phyloP scores from a whole-genome alignment of 441 rosid genomes.

The Adansonia grandidieri region DNA sequence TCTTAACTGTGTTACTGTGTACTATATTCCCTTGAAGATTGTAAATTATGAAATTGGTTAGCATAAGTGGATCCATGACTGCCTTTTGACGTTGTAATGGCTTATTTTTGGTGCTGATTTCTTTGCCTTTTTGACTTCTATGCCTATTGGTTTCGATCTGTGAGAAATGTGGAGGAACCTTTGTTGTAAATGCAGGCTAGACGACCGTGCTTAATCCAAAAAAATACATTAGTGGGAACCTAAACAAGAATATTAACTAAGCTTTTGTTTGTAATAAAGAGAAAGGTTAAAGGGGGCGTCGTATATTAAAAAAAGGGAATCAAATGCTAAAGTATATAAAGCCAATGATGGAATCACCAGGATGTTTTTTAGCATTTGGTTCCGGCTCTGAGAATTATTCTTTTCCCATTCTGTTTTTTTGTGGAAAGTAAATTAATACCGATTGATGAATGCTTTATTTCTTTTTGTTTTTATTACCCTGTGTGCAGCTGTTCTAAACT shows the following conservation, averaged over 20 bases:
- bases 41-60: not conserved
- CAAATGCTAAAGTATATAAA: not conserved
- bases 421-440: not conserved
- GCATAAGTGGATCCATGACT: constrained; percentile 5
- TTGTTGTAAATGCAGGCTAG: constrained; percentile 15
- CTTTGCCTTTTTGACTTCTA: not conserved
- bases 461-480: not conserved
- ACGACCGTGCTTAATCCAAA: not conserved
- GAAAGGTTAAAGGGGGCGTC: constrained; percentile 25
- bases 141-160: not conserved
- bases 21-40: not conserved
- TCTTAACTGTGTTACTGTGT: not conserved
- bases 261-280: constrained; percentile 24
- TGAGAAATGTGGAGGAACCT: not conserved
- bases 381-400: constrained; percentile 16
- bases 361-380: not conserved
- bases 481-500: not conserved
- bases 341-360: constrained; percentile 23
- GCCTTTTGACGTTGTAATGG: not conserved
- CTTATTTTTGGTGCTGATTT: not conserved
- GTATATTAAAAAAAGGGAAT: constrained; percentile 20
- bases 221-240: constrained; percentile 19
- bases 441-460: not conserved
- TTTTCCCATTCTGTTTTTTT: not conserved
- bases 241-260: constrained; percentile 30